Base-by-base conservation (phyloP, 148 eudicot species). In the Drosera capensis region DNA sequence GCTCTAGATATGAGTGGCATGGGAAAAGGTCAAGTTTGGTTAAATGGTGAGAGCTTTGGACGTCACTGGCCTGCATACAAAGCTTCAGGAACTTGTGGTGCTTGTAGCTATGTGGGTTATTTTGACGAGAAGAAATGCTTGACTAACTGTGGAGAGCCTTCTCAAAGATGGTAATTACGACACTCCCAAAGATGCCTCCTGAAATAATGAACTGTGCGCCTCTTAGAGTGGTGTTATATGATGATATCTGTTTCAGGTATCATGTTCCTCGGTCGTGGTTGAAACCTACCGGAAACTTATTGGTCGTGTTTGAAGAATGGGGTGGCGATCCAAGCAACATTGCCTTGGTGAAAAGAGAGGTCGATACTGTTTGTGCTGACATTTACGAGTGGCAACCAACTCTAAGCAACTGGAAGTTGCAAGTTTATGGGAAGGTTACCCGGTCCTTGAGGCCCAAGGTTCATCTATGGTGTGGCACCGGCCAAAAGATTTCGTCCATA, bases 21-120 rank as follows among this genome's bases (percentile, higher is more conserved):
- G 86, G 83, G 94, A 19, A 82, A 82, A 67, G 94, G 94, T 48
- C 80, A 82, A 71, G 69, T 79, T 29, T 82, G 94, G 94, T 64
- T 82, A 50, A 79, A 82, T 20, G 87, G 94, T 25, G 70, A 82
- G 48, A 79, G 77, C 48, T 40, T 79, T 29, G 94, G 94, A 34
- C 86, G 87, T 43, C 72, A 82, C 44, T 82, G 94, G 94, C 84
- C 88, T 54, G 87, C 71, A 20, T 76, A 79, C 44, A 74, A 45
- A 53, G 94, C 94, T 39, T 54, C 58, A 14, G 94, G 94, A 29
- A 43, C 63, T 51, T 83, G 94, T 57, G 56, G 63, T 5, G 60
- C 64, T 17, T 84, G 95, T 46, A 69, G 54, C 41, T 84, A 84
- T 60, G 79, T 79, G 1, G 90, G 95, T 15, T 71, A 57, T 20